Evolutionary conservation across 2,329 filamentous ascomycete species (phyloP).

Genomic region (Nigrograna mackinnonii): DNA sequence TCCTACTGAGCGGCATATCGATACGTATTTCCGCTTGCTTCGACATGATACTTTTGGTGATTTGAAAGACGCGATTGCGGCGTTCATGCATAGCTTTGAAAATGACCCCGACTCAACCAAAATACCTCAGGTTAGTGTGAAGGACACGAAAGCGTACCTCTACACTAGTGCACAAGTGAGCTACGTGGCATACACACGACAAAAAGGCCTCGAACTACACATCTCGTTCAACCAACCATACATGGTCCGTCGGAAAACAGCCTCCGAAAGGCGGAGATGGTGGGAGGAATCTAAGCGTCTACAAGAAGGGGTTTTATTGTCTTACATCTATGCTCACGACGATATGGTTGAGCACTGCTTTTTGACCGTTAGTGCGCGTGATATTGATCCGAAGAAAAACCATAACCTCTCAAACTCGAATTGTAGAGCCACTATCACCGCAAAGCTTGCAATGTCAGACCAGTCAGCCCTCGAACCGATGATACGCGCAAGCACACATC

Average conservation of each 20-base stretch:
- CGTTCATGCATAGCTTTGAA: constrained; percentile 16
- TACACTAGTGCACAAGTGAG: constrained; percentile 22
- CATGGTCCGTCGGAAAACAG: constrained; percentile 12
- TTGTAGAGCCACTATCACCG: constrained; percentile 13
- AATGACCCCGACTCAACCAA: not conserved
- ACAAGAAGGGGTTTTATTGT: constrained; percentile 27
- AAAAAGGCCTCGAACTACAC: constrained; percentile 19
- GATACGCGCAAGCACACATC: constrained; percentile 13
- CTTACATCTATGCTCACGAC: constrained; percentile 20
- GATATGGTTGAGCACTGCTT: constrained; percentile 26
- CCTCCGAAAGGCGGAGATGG: constrained; percentile 20
- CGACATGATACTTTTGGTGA: constrained; percentile 37
- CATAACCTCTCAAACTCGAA: constrained; percentile 10
- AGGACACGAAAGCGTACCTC: constrained; percentile 20
- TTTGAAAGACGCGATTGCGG: constrained; percentile 25
- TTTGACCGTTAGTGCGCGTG: constrained; percentile 20
- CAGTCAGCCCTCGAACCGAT: constrained; percentile 13
- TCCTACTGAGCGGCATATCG: constrained; percentile 27
- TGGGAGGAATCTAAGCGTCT: constrained; percentile 33
- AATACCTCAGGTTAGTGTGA: constrained; percentile 12
- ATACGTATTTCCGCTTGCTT: constrained; percentile 36
- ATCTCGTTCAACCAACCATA: constrained; percentile 26
- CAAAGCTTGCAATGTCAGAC: constrained; percentile 18
- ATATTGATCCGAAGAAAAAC: constrained; percentile 9
- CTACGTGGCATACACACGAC: constrained; percentile 17